phyloP scores from a whole-genome alignment of 1,284 basidiomycete genomes.

The Puccinia coronata region DNA sequence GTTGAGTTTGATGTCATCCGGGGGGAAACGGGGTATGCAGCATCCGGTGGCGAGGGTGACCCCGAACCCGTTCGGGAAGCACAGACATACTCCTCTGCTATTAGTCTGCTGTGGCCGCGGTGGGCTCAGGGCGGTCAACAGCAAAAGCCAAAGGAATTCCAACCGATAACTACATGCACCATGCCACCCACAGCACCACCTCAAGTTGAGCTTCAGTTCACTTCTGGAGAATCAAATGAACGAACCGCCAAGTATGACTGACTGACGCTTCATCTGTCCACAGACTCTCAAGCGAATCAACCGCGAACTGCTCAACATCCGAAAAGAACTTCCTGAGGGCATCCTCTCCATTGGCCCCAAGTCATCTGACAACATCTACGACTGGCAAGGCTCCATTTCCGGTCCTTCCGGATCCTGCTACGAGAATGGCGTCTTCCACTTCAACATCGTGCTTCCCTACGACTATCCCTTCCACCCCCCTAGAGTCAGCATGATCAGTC shows the following conservation, averaged over 20 bases:
- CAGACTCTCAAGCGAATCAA: constrained; percentile 45
- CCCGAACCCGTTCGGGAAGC: too few relatives aligned
- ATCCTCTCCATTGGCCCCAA: constrained; percentile 31
- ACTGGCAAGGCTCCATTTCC: constrained; percentile 35
- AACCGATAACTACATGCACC: too few relatives aligned
- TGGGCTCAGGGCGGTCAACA: too few relatives aligned
- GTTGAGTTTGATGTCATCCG: too few relatives aligned
- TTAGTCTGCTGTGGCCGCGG: too few relatives aligned
- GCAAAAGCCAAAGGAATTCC: neutral
- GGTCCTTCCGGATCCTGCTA: constrained; percentile 31
- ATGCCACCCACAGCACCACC: neutral
- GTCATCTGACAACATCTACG: constrained; percentile 21
- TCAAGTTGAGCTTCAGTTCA: neutral
- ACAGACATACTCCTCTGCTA: too few relatives aligned
- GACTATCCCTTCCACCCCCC: constrained; percentile 44
- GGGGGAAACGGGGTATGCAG: too few relatives aligned
- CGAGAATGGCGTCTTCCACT: constrained; percentile 31
- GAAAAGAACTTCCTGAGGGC: constrained; percentile 33
- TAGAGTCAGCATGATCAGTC: neutral
- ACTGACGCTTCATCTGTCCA: neutral
- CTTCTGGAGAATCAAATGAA: neutral
- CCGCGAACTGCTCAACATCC: constrained; percentile 13
- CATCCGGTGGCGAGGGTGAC: too few relatives aligned
- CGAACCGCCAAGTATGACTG: neutral
- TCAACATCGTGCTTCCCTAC: constrained; percentile 37